These are phyloP conservation scores for Isoetes engelmannii DNA, from an alignment of 83 land plant species.

Conservation along the genomic window DNA sequence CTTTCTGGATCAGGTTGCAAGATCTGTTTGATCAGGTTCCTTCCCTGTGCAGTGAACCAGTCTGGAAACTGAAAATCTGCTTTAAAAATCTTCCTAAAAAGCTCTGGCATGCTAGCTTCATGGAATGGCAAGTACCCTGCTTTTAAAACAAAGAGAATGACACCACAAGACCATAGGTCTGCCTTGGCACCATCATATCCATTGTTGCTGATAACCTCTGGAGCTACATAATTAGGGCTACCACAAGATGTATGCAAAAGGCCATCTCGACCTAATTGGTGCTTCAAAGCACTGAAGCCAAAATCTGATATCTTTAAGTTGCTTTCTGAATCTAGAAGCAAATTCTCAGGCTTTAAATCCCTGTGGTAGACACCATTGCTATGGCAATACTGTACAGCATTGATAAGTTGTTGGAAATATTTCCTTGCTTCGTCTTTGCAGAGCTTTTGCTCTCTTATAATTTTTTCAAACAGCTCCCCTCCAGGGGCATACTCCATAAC, in stretches of 20 bases:
- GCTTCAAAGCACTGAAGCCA: conserved; percentile 59
- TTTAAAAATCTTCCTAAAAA: conserved; percentile 49
- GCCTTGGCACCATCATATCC: conserved; percentile 43
- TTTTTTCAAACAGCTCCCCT: not conserved
- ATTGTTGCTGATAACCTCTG: conserved; percentile 43
- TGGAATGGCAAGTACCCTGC: conserved; percentile 51
- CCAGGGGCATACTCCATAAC: not conserved
- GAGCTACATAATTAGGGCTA: conserved; percentile 57
- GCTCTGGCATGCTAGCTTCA: conserved; percentile 43
- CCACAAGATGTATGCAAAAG: conserved; percentile 21
- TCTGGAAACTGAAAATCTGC: conserved; percentile 40
- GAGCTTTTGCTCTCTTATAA: conserved; percentile 25
- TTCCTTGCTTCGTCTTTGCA: conserved; percentile 44
- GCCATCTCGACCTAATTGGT: conserved; percentile 18
- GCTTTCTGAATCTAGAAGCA: conserved; percentile 27
- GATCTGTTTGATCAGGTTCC: conserved; percentile 32
- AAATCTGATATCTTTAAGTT: conserved; percentile 51
- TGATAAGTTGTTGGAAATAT: conserved; percentile 37
- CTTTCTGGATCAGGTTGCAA: conserved; percentile 47
- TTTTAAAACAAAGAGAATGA: conserved; percentile 34
- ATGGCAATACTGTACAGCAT: conserved; percentile 55
- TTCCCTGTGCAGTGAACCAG: conserved; percentile 39
- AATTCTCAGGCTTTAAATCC: conserved; percentile 53
- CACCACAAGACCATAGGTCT: conserved; percentile 1
- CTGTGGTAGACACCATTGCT: conserved; percentile 54